Percentiles rank a stretch among this genome's conserved stretches.
Conservation (phyloP, 176 grass and related monocot species). For the Elaeis guineensis region DNA sequence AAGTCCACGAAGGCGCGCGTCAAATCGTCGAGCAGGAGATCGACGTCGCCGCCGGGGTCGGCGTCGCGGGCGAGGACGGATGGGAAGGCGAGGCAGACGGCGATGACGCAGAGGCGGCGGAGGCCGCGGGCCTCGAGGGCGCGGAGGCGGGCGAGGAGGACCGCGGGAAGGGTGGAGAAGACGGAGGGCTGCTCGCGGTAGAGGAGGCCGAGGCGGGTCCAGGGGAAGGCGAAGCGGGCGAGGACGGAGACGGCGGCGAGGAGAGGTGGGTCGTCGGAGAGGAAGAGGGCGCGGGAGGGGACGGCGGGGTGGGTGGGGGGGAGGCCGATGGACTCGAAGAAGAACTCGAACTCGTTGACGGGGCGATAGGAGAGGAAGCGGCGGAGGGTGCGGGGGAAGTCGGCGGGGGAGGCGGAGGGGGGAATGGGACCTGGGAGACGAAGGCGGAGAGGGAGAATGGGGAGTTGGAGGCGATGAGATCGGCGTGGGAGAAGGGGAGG, state of each 20-base stretch:
- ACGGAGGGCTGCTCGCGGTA: slow-evolving; percentile 8
- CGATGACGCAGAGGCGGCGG: slow-evolving; percentile 39
- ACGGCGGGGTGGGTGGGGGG: not conserved
- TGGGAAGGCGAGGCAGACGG: slow-evolving; percentile 59
- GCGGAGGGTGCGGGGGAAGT: slow-evolving; percentile 39
- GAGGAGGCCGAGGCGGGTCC: slow-evolving; percentile 43
- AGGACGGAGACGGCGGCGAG: slow-evolving; percentile 42
- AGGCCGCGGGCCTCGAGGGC: slow-evolving; percentile 33
- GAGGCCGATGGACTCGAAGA: slow-evolving; percentile 82
- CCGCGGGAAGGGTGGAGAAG: slow-evolving; percentile 6
- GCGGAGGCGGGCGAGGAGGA: slow-evolving; percentile 36
- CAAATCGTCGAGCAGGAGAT: slow-evolving; percentile 44
- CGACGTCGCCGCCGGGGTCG: slow-evolving; percentile 16
- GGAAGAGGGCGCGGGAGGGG: slow-evolving; percentile 39
- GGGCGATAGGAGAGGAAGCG: slow-evolving; percentile 51
- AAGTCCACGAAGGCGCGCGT: slow-evolving; percentile 26
- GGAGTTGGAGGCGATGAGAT: slow-evolving; percentile 49
- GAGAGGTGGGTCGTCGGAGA: slow-evolving; percentile 43
- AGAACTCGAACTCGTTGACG: slow-evolving; percentile 80
- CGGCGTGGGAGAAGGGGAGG: slow-evolving; percentile 55
- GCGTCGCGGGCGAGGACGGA: slow-evolving; percentile 27
- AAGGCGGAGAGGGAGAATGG: slow-evolving; percentile 49
- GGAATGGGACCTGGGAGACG: slow-evolving; percentile 33
- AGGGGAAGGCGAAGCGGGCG: slow-evolving; percentile 60
- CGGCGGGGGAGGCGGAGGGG: slow-evolving; percentile 11